Evolutionary conservation across 768 basidiomycete genomes (phyloP).

Genomic region (Clitopilus passeckerianus): DNA sequence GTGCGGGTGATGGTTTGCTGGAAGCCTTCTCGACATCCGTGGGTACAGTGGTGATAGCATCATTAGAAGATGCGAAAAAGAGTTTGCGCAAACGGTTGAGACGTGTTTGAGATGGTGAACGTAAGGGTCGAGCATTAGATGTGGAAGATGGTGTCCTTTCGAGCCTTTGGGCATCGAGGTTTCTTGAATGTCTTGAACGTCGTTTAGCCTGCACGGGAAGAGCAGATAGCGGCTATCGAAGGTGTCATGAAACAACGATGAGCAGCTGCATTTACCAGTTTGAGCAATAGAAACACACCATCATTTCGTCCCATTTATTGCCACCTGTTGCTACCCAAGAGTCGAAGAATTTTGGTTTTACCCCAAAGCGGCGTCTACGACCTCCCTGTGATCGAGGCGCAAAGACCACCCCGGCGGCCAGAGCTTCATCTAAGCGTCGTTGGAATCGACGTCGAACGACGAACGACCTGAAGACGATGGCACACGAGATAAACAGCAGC

Average conservation of each 20-base stretch:
- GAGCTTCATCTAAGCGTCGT: constrained; percentile 45
- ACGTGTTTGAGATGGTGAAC: not conserved
- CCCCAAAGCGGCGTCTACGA: constrained; percentile 35
- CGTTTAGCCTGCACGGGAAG: constrained; percentile 29
- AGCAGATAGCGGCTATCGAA: constrained; percentile 31
- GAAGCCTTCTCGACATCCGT: constrained; percentile 2
- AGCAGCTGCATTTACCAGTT: too few relatives aligned
- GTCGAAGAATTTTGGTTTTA: constrained; percentile 48
- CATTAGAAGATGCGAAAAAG: constrained; percentile 3
- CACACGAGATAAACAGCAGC: constrained; percentile 58
- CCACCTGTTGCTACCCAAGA: constrained; percentile 31
- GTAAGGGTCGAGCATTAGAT: not conserved
- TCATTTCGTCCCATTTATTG: constrained; percentile 41
- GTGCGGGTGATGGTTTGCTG: constrained; percentile 5
- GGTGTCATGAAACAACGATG: not conserved
- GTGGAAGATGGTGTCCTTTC: not conserved
- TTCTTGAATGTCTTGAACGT: constrained; percentile 16
- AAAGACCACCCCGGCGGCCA: constrained; percentile 44
- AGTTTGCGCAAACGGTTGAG: not conserved
- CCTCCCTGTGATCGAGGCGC: constrained; percentile 34
- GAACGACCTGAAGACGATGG: constrained; percentile 61
- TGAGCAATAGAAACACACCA: constrained; percentile 26
- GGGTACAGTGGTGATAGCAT: constrained; percentile 1
- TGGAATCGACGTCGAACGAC: constrained; percentile 55
- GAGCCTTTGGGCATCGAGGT: not conserved